Evolutionary conservation across 805 yeast species (phyloP).

Genomic region (Candida ipomoeae): DNA sequence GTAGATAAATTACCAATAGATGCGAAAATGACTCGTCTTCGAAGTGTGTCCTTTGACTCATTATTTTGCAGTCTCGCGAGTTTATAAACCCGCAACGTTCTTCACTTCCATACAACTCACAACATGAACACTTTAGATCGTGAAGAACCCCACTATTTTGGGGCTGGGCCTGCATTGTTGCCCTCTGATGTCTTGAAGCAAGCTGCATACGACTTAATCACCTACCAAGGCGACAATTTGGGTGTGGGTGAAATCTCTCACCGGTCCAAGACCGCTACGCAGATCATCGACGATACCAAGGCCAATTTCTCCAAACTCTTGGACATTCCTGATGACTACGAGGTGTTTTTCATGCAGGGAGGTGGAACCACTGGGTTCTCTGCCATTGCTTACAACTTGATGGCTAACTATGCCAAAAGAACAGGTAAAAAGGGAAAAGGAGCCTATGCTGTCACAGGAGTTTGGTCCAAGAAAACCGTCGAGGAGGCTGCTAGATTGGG

Average conservation of each 20-base stretch:
- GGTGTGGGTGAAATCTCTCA: constrained; percentile 97
- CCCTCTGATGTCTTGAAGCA: constrained; percentile 81
- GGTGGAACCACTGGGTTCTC: constrained; percentile 98
- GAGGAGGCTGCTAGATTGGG: constrained; percentile 89
- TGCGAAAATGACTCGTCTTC: constrained; percentile 3
- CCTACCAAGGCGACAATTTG: constrained; percentile 64
- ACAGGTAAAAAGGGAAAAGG: constrained; percentile 74
- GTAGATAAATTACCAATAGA: not conserved
- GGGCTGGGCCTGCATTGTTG: constrained; percentile 97
- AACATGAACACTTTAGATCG: constrained; percentile 44
- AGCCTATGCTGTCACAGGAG: constrained; percentile 86
- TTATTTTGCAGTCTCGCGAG: constrained; percentile 1
- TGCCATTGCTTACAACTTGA: constrained; percentile 74
- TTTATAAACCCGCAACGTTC: not conserved
- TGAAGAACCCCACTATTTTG: constrained; percentile 78
- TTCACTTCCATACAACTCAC: not conserved
- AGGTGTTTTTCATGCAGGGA: constrained; percentile 92
- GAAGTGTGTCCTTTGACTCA: constrained; percentile 1
- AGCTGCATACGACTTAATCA: constrained; percentile 80
- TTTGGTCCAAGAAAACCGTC: constrained; percentile 86
- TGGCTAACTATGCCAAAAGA: constrained; percentile 68
- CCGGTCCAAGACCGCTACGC: constrained; percentile 78
- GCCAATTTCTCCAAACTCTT: constrained; percentile 59
- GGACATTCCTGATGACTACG: constrained; percentile 85
- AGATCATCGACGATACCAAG: constrained; percentile 75